Percentiles rank a stretch among this genome's conserved stretches.
phyloP scores from a whole-genome alignment of 2,329 filamentous ascomycete species.

The Colletotrichum sp. region DNA sequence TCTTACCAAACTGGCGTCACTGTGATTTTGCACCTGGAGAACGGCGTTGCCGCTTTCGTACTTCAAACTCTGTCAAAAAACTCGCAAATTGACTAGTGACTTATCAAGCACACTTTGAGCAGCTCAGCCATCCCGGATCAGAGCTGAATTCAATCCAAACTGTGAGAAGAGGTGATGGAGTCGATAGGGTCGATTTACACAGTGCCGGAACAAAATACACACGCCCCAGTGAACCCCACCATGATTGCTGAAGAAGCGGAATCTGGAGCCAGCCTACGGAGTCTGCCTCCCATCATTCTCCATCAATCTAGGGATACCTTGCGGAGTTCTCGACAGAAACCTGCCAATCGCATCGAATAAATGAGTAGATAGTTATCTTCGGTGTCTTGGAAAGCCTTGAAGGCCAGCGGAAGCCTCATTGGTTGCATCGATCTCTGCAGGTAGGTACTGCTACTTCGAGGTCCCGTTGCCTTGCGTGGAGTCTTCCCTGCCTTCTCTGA shows the following conservation, averaged over 20 bases:
- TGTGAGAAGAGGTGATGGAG: not conserved
- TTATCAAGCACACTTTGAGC: not conserved
- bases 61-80: no score
- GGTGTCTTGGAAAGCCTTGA: not conserved
- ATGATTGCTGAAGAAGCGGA: not conserved
- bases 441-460: not conserved
- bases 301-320: not conserved
- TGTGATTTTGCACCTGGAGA: not conserved
- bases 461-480: not conserved
- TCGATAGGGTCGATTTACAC: not conserved
- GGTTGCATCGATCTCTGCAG: not conserved
- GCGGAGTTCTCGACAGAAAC: not conserved
- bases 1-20: not conserved
- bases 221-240: not conserved
- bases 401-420: not conserved
- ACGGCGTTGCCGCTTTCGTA: not conserved
- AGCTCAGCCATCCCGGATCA: not conserved
- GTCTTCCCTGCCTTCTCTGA: not conserved
- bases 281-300: not conserved
- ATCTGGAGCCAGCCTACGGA: not conserved
- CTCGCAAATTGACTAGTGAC: not conserved
- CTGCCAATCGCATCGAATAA: not conserved
- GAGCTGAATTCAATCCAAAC: accelerated
- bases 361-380: not conserved
- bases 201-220: not conserved